Evolutionary conservation across 1,284 basidiomycete species (phyloP).

Genomic region (Bjerkandera adusta): DNA sequence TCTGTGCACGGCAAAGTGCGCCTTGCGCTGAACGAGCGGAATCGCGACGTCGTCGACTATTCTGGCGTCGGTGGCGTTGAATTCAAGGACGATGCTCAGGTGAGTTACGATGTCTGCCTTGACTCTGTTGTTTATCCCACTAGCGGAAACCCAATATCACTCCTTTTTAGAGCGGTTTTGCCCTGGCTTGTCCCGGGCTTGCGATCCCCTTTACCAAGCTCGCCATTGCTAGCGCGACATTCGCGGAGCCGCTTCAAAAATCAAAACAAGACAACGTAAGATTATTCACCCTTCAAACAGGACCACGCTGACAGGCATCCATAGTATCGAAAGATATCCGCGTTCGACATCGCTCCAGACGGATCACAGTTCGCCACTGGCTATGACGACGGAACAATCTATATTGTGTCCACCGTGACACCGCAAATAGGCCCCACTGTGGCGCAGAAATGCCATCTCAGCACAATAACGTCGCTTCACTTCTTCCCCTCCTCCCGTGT

Average conservation of each 20-base stretch:
- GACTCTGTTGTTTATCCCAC: conserved; percentile 8
- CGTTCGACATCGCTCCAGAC: conserved; percentile 61
- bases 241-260: conserved; percentile 41
- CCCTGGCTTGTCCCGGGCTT: conserved; percentile 32
- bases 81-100: conserved; percentile 31
- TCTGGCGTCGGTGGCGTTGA: conserved; percentile 38
- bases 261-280: conserved; percentile 36
- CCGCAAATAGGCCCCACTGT: conserved; percentile 15
- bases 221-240: conserved; percentile 42
- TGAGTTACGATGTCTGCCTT: conserved; percentile 19
- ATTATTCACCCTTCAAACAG: neutral
- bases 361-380: conserved; percentile 57
- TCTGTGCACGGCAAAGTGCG: conserved; percentile 62
- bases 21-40: conserved; percentile 48
- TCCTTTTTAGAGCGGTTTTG: conserved; percentile 13
- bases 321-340: conserved; percentile 44
- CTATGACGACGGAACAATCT: conserved; percentile 55
- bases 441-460: conserved; percentile 49
- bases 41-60: conserved; percentile 46
- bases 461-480: conserved; percentile 50
- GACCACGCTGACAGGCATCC: neutral
- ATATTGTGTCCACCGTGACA: conserved; percentile 36
- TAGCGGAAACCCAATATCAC: conserved; percentile 3
- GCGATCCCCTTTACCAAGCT: conserved; percentile 45
- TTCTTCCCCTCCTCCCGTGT: conserved; percentile 67